These are phyloP conservation scores for Trichoderma guizhouense DNA, from an alignment of 2,329 filamentous ascomycete species.

Conservation along the genomic window DNA sequence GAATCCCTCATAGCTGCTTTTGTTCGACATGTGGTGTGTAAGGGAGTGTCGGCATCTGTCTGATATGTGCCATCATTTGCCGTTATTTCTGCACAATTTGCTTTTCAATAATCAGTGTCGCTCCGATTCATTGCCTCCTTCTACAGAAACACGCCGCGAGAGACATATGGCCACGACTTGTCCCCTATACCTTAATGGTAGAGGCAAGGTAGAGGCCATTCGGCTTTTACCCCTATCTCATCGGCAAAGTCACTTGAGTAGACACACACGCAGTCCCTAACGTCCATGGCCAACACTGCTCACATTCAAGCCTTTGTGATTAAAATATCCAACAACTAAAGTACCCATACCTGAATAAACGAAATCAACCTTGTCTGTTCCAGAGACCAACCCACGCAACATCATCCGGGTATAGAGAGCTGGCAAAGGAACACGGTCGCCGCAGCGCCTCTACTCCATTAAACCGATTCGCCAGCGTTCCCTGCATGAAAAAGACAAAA, in stretches of 20 bases:
- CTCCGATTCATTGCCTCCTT: neutral
- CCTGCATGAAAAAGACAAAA: neutral
- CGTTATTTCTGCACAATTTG: neutral
- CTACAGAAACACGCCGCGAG: neutral
- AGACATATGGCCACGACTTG: neutral
- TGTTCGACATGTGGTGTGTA: neutral
- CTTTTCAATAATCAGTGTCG: neutral
- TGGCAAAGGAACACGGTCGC: neutral
- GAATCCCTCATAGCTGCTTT: neutral
- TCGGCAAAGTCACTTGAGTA: neutral
- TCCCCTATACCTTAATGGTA: rapidly evolving
- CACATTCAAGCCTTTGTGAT: neutral
- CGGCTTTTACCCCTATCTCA: neutral
- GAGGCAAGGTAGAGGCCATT: neutral
- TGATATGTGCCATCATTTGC: neutral
- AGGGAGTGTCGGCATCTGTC: neutral
- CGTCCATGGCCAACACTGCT: neutral
- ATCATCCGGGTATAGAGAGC: neutral
- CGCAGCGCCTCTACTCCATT: constrained; percentile 4
- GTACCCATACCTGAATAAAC: neutral
- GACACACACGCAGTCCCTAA: neutral
- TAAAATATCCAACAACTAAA: neutral
- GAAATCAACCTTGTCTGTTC: neutral
- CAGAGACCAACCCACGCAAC: neutral
- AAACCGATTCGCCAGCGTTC: neutral